These are phyloP conservation scores for Pseudoneurospora amorphoporcata DNA, from an alignment of 495 filamentous ascomycete species.

Conservation along the genomic window DNA sequence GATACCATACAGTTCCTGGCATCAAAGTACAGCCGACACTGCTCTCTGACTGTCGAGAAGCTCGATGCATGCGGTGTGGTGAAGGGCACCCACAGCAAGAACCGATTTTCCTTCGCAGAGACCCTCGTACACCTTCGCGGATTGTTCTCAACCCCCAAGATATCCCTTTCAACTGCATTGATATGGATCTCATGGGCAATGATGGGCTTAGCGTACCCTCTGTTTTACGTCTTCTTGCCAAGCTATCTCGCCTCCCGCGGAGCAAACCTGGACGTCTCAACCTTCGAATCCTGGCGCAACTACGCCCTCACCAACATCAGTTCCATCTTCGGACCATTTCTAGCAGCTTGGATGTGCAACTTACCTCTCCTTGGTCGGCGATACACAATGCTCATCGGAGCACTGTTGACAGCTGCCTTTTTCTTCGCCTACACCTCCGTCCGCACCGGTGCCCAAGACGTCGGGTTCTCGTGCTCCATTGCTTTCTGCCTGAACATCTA, in stretches of 20 bases:
- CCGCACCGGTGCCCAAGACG: conserved; percentile 45
- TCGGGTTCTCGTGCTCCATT: conserved; percentile 57
- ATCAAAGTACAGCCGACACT: conserved; percentile 49
- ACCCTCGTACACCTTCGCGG: conserved; percentile 48
- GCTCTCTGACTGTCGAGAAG: conserved; percentile 50
- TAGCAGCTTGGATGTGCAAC: conserved; percentile 56
- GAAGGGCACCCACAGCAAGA: conserved; percentile 27
- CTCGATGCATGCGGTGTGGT: conserved; percentile 44
- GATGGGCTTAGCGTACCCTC: conserved; percentile 57
- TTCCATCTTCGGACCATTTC: conserved; percentile 53
- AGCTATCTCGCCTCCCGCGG: conserved; percentile 32
- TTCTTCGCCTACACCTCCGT: conserved; percentile 63
- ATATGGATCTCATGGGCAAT: conserved; percentile 64
- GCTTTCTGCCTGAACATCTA: conserved; percentile 61
- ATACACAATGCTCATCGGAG: conserved; percentile 58
- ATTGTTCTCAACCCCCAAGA: conserved; percentile 50
- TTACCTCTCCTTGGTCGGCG: conserved; percentile 45
- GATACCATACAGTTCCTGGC: conserved; percentile 52
- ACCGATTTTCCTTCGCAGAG: conserved; percentile 39
- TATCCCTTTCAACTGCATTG: conserved; percentile 49
- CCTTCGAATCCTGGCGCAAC: conserved; percentile 58
- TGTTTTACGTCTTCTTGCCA: conserved; percentile 60
- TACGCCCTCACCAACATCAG: conserved; percentile 58
- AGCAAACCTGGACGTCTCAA: conserved; percentile 23
- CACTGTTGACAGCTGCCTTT: conserved; percentile 51